Evolutionary conservation across 1,284 basidiomycete species (phyloP).

Genomic region (Malassezia equina): DNA sequence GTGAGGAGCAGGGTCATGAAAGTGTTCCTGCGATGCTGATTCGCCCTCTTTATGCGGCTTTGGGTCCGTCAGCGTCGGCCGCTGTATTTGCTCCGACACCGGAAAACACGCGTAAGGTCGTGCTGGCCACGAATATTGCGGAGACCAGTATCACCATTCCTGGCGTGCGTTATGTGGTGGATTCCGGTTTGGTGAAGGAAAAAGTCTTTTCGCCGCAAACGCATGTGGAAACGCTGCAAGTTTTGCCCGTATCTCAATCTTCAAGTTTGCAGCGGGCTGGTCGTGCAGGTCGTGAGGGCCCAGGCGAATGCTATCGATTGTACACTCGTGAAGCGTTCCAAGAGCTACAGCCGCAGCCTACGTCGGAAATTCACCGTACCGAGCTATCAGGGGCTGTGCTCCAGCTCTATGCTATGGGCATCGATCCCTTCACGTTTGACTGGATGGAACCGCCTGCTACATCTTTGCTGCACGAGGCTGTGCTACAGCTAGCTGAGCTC

Average conservation of each 20-base stretch:
- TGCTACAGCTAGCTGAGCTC: slow-evolving; percentile 34
- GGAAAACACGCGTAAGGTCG: slow-evolving; percentile 68
- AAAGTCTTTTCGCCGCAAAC: slow-evolving; percentile 58
- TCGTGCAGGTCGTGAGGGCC: slow-evolving; percentile 37
- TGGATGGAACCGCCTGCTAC: slow-evolving; percentile 39
- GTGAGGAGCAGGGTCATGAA: slow-evolving; percentile 19
- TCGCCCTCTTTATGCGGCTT: slow-evolving; percentile 43
- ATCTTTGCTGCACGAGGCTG: slow-evolving; percentile 25
- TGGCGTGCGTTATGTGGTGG: slow-evolving; percentile 86
- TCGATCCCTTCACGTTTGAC: slow-evolving; percentile 40
- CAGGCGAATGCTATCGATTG: slow-evolving; percentile 41
- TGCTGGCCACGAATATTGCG: slow-evolving; percentile 58
- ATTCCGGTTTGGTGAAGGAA: slow-evolving; percentile 75
- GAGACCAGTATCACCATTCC: slow-evolving; percentile 97
- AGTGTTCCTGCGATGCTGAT: slow-evolving; percentile 27
- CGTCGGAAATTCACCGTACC: slow-evolving; percentile 38
- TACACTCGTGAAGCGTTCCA: slow-evolving; percentile 32
- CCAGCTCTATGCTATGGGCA: slow-evolving; percentile 34
- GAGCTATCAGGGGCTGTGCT: slow-evolving; percentile 33
- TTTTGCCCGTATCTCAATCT: slow-evolving; percentile 34
- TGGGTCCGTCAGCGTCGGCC: slow-evolving; percentile 32
- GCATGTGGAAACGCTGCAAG: slow-evolving; percentile 33
- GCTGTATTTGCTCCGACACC: slow-evolving; percentile 52
- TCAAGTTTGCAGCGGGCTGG: slow-evolving; percentile 38
- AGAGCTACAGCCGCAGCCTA: slow-evolving; percentile 17